A percentile compares a stretch with the other conserved stretches of the same genome.
These are phyloP conservation scores for Dictyostelium firmibasis DNA, from an alignment of 78 protist species.

Conservation along the genomic window DNA sequence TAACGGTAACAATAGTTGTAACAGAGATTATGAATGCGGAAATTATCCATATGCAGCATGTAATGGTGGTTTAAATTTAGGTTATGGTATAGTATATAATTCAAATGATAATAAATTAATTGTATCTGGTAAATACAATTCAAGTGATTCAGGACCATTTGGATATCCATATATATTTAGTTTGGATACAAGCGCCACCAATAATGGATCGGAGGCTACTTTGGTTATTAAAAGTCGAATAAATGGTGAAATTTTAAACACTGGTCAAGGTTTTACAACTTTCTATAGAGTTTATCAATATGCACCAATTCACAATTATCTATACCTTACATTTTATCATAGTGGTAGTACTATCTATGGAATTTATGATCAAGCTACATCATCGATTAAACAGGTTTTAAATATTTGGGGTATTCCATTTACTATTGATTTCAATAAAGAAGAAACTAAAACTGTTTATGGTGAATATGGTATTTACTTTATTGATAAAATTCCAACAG, in stretches of 20 bases:
- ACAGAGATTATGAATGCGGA: conserved; percentile 9
- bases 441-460: background rate
- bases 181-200: background rate
- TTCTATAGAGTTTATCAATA: background rate
- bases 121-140: conserved; percentile 23
- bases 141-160: conserved; percentile 9
- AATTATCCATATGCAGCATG: conserved; percentile 28
- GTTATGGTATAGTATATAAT: background rate
- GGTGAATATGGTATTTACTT: background rate
- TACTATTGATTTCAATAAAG: background rate
- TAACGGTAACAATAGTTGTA: background rate
- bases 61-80: background rate
- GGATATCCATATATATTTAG: background rate
- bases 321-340: background rate
- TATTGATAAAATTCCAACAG: background rate
- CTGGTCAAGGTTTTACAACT: background rate
- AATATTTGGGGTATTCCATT: conserved; percentile 6
- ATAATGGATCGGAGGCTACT: background rate
- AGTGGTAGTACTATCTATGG: background rate
- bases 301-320: background rate
- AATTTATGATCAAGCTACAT: background rate
- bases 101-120: background rate
- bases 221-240: background rate
- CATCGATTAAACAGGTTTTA: background rate
- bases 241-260: background rate